Evolutionary conservation across 192 early-diverging fungal genomes (phyloP).

Genomic region (Allomyces macrogynus): DNA sequence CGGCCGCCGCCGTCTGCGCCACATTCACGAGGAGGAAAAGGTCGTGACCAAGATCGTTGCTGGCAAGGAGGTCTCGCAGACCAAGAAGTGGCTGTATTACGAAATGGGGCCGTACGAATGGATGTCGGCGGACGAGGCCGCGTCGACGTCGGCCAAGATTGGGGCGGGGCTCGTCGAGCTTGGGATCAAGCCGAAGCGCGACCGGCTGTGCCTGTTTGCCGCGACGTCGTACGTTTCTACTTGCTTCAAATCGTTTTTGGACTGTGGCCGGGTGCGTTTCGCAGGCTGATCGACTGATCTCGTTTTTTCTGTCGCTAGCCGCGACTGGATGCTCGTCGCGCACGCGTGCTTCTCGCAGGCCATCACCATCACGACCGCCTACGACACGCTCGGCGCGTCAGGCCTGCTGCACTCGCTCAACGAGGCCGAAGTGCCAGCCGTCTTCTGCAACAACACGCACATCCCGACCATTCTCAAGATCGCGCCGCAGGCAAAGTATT

Average conservation of each 20-base stretch:
- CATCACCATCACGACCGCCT: conserved; percentile 61
- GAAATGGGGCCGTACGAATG: conserved; percentile 60
- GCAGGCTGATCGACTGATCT: no score
- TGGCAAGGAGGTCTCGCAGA: conserved; percentile 36
- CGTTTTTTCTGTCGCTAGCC: background rate
- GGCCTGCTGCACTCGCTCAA: conserved; percentile 68
- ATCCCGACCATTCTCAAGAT: conserved; percentile 43
- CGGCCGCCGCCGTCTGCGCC: conserved; percentile 45
- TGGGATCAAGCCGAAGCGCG: conserved; percentile 20
- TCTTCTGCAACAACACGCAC: conserved; percentile 55
- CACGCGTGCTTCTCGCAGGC: conserved; percentile 40
- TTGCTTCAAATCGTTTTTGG: background rate
- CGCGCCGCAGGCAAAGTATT: conserved; percentile 26
- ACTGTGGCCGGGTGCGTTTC: no score
- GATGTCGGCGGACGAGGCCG: conserved; percentile 55
- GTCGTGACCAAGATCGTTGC: conserved; percentile 34
- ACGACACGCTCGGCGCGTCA: conserved; percentile 64
- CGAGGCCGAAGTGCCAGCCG: conserved; percentile 45
- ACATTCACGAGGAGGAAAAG: conserved; percentile 55
- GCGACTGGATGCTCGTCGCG: background rate
- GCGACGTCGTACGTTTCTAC: conserved; percentile 18
- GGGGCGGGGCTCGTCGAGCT: conserved; percentile 55
- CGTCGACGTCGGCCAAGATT: conserved; percentile 24
- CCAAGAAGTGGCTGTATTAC: conserved; percentile 68
- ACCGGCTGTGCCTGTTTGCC: conserved; percentile 36